Base-by-base conservation (phyloP, 2,329 filamentous ascomycete genomes). In the Hymenoscyphus repandus region DNA sequence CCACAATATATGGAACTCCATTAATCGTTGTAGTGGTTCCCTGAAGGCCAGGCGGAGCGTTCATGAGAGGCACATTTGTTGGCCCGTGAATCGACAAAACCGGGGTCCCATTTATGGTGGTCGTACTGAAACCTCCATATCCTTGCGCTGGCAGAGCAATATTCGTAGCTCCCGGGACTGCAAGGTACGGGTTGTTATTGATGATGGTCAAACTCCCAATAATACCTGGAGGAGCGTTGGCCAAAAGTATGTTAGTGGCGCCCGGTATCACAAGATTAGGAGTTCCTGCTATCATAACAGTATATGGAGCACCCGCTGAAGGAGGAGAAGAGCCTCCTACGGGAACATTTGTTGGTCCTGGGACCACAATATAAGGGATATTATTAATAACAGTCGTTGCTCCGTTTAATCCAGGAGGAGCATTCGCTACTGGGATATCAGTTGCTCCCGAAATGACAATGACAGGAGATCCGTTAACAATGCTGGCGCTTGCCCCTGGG, bases 11-110 rank as follows among this genome's bases (percentile, higher is more conserved):
- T 20, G 50, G 50, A 6, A 42, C 42, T 12, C 39, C 42, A 12
- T 49, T 53, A 7, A 55, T 55, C 20, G 46, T 55, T 30, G 53
- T 55, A 11, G 34, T 33, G 17, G 17, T 50, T 45, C 50, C 50
- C 5, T 40, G 22, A 6, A 52, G 30, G 15, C 50, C 50, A 6
- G 50, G 36, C 9, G 50, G 50, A 6, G 46, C 45, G n/a, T 34
- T 49, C 3, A 45, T 40, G 9, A 44, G 15, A 4, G 51, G 51
- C 1, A 56, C 20, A 15, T 44, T 53, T 13, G 51, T 56, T 1
- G 48, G 15, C 3, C 38, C 34, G 0, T 52, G 34, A 13, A 56
- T 43, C 3, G 45, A 9, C 2, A 56, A 30, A 12, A 50, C 40
- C 7, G 51, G 49, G 20, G 42, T 50, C 0, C 54, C 54, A 20